Evolutionary conservation across 352 stramenopile genomes (phyloP), one percentile per base, ranked within the genome.

Genomic region (Phytophthora rubi): DNA sequence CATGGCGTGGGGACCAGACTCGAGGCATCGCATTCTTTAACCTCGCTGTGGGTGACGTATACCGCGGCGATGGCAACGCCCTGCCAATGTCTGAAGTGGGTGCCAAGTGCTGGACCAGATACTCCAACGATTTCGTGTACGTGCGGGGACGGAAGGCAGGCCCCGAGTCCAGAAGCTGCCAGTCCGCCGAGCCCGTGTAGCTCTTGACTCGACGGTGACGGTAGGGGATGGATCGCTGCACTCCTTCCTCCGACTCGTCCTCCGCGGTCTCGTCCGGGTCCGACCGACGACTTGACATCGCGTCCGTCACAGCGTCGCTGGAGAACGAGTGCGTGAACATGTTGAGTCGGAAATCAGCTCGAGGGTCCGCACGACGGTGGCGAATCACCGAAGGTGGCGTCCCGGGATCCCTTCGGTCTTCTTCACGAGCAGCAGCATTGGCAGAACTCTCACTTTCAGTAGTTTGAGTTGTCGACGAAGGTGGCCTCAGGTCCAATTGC

Each of bases 81-180:
- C 51, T 59, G 2, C 78, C 72, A 6, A 74, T 68, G 18, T 81
- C 73, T 9, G 62, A 57, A 2, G 84, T 84, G 15, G 87, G 79
- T 2, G 88, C 82, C 16, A 95, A 68, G 65, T 95, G 88, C 72
- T 95, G 90, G 0, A 95, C 88, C 30, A 95, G 63, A 66, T 87
- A 93, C 8, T 83, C 86, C 9, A 95, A 54, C 4, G 88, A 95
- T 58, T 92, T 93, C 9, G 85, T 95, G 68, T 95, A 93, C 45
- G 85, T 86, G 6, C 83, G 80, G 13, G 80, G 76, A 0, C 87
- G 79, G 48, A 85, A 77, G 6, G 55, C 32, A 48, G 59, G 54
- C 16, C 54, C 63, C 30, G 65, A 68, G 9, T 79, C 71, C 1
- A 59, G 13, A 3, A 70, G 39, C 6, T 76, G 56, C 70, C 75